Base-by-base conservation (phyloP, 169 alveolate species). In the Cryptosporidium ubiquitum region DNA sequence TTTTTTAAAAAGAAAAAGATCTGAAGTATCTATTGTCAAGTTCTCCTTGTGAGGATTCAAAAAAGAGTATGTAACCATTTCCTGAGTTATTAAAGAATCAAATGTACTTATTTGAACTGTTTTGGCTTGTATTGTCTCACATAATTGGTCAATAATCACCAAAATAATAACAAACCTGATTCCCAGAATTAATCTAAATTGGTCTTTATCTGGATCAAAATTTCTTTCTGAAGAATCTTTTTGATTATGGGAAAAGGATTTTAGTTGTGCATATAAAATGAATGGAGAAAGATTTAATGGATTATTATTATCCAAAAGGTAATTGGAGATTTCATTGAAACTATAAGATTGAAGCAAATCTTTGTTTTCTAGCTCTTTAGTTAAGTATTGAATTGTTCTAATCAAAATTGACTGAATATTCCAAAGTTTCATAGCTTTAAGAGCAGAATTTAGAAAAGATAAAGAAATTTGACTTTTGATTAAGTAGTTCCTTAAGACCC, bases 401-500 rank as follows among this genome's bases (percentile, higher is more conserved):
- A 40, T 26, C 12, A 58, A 10, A n/a, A 73, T 5, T 12, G 29
- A 35, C 33, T 52, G 23, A 20, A 73, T 10, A 12, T 55, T 20
- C 5, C 29, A 26, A 37, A 55, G 9, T 3, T 37, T 73, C 51
- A 73, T 14, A 1, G 69, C 44, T 33, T 52, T 23, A 35, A 73
- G 51, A 3, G 51, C 42, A 4, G 23, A 26, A 1, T 57, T 40
- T 5, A 73, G 35, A 35, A 73, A 55, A 12, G 37, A 33, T 9
- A 73, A 10, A 31, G 71, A 64, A 3, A 58, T 12, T 1, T 52
- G 10, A 55, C 16, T 9, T 2, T 51, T 5, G 12, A 2, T 35
- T 9, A 55, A 55, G 18, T 73, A 23, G 51, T 31, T 58, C 51
- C 47, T 51, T 70, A 73, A 6, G 49, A 52, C 31, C 69, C 85